These are phyloP conservation scores for Cymbopogon flexuosus DNA, from an alignment of 202 grass and related monocot species.

Conservation along the genomic window DNA sequence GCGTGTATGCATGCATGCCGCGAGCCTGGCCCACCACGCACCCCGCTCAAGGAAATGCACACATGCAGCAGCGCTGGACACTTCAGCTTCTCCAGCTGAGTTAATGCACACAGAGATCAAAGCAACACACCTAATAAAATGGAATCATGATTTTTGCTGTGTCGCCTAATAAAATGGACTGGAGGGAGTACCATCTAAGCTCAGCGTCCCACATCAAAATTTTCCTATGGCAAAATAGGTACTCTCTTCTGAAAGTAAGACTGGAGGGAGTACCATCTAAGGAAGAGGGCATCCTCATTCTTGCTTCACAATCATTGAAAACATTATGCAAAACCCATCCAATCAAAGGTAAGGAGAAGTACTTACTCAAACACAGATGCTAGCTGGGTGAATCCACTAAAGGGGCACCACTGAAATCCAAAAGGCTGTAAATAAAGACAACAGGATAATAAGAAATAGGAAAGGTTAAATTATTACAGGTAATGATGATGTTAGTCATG, in stretches of 20 bases:
- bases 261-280: background rate
- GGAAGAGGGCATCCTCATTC: background rate
- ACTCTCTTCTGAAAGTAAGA: background rate
- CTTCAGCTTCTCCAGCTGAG: background rate
- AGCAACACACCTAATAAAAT: background rate
- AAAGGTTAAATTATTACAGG: constrained; percentile 18
- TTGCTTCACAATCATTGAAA: constrained; percentile 27
- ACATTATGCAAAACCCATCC: background rate
- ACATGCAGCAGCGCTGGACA: background rate
- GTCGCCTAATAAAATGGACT: background rate
- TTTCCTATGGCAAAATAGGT: background rate
- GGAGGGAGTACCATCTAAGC: background rate
- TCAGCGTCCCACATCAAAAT: background rate
- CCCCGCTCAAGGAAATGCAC: background rate
- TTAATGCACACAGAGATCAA: background rate
- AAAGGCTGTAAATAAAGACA: constrained; percentile 57
- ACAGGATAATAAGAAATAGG: constrained; percentile 19
- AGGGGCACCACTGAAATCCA: constrained; percentile 72
- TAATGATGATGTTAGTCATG: background rate
- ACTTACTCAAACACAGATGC: constrained; percentile 73
- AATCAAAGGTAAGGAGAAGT: constrained; percentile 23
- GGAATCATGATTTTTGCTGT: background rate
- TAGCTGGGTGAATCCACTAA: constrained; percentile 72
- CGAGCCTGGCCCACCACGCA: background rate
- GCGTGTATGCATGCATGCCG: background rate